These are phyloP conservation scores for Ophiostoma angusticollis DNA, from an alignment of 2,329 filamentous ascomycete species.

Conservation along the genomic window DNA sequence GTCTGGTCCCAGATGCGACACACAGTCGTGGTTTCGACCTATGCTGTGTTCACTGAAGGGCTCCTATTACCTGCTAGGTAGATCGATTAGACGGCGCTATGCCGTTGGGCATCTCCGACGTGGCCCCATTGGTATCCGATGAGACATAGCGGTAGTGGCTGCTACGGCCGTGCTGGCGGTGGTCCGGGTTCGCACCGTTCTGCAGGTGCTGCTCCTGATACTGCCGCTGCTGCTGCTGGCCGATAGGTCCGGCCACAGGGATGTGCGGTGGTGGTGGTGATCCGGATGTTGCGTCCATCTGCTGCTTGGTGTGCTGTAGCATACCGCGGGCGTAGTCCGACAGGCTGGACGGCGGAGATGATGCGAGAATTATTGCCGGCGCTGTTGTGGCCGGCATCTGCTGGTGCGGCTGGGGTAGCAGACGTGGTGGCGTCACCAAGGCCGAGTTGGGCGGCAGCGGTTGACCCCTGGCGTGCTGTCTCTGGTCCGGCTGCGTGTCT, in stretches of 20 bases:
- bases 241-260: conserved; percentile 7
- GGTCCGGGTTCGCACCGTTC: conserved; percentile 1
- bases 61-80: conserved; percentile 15
- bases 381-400: no score
- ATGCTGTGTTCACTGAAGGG: no score
- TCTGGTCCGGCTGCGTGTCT: conserved; percentile 1
- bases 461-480: conserved; percentile 2
- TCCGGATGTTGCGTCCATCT: conserved; percentile 46
- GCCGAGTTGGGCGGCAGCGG: conserved; percentile 1
- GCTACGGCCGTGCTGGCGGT: conserved; percentile 1
- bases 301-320: conserved; percentile 51
- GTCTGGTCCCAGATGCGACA: no score
- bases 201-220: conserved; percentile 11
- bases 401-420: no score
- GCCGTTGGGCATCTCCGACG: conserved; percentile 18
- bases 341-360: conserved; percentile 16
- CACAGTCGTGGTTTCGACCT: no score
- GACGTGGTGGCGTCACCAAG: background rate
- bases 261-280: conserved; percentile 22
- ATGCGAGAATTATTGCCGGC: no score
- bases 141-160: no score
- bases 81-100: conserved; percentile 14
- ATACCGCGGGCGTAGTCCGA: conserved; percentile 44
- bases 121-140: conserved; percentile 5
- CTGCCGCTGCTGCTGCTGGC: conserved; percentile 10